A percentile compares a stretch with the other conserved stretches of the same genome.
These are phyloP conservation scores for Eimeria zaria DNA, from an alignment of 169 alveolate species.

Conservation along the genomic window DNA sequence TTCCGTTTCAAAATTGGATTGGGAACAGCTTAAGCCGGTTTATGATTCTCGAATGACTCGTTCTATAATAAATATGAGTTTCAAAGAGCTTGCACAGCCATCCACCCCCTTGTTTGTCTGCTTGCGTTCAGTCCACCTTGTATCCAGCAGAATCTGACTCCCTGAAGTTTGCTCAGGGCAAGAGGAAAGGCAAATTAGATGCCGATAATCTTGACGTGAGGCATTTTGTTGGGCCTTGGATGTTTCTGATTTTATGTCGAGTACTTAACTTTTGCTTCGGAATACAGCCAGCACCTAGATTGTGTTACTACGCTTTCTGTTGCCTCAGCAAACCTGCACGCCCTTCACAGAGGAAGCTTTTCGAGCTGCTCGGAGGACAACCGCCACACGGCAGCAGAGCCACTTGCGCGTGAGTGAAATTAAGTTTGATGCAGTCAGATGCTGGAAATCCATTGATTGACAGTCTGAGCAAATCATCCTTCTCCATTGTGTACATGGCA, in stretches of 20 bases:
- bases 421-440: background rate
- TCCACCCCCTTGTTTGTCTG: background rate
- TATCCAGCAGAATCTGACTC: slow-evolving; percentile 1
- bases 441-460: background rate
- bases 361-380: slow-evolving; percentile 17
- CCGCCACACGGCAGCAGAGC: slow-evolving; percentile 37
- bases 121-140: slow-evolving; percentile 44
- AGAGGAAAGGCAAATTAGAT: slow-evolving; percentile 9
- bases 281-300: background rate
- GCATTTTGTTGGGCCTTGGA: background rate
- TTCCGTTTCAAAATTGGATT: background rate
- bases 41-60: background rate
- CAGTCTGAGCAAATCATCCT: no score
- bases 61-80: no score
- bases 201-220: slow-evolving; percentile 59
- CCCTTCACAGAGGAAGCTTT: slow-evolving; percentile 28
- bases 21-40: background rate
- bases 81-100: background rate
- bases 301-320: background rate
- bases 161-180: slow-evolving; percentile 52
- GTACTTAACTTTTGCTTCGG: background rate
- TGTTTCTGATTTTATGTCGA: background rate
- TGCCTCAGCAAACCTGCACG: slow-evolving; percentile 56
- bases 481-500: background rate
- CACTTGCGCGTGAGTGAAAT: slow-evolving; percentile 32